Evolutionary conservation across 495 filamentous ascomycete genomes (phyloP).

Genomic region (Neurospora sp.): DNA sequence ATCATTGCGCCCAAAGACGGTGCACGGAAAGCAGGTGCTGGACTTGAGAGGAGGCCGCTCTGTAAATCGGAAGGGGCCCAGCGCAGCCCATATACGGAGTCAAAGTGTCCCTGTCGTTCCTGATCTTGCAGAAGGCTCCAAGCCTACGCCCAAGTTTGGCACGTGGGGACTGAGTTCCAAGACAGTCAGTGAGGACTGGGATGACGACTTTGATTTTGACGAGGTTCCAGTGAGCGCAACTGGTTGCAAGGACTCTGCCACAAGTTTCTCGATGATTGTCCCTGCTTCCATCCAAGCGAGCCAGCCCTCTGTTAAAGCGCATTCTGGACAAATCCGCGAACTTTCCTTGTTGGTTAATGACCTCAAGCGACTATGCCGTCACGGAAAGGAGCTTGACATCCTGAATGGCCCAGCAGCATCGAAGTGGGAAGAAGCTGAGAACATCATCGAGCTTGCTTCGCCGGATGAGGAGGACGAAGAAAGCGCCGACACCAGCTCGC

Average conservation of each 20-base stretch:
- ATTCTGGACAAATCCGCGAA: conserved; percentile 80
- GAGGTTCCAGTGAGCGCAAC: conserved; percentile 33
- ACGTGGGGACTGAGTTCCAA: conserved; percentile 83
- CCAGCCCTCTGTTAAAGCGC: conserved; percentile 74
- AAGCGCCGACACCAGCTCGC: conserved; percentile 16
- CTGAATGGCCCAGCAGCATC: conserved; percentile 49
- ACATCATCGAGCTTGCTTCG: conserved; percentile 76
- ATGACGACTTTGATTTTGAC: conserved; percentile 73
- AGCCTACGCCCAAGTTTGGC: conserved; percentile 65
- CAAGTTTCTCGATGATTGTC: conserved; percentile 55
- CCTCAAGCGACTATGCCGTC: conserved; percentile 60
- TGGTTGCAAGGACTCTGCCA: conserved; percentile 33
- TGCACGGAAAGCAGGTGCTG: conserved; percentile 78
- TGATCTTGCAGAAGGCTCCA: conserved; percentile 46
- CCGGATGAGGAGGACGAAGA: conserved; percentile 59
- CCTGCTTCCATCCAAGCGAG: conserved; percentile 73
- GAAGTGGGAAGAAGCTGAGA: conserved; percentile 79
- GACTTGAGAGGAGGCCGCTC: conserved; percentile 63
- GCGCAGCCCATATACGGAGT: conserved; percentile 72
- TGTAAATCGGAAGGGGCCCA: conserved; percentile 64
- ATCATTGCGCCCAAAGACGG: conserved; percentile 68
- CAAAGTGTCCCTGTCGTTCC: conserved; percentile 88
- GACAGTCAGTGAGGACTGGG: conserved; percentile 75
- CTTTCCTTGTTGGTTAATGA: conserved; percentile 64
- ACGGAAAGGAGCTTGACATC: conserved; percentile 57